Conservation (phyloP, 257 asterid genomes). For the Cordia subcordata region DNA sequence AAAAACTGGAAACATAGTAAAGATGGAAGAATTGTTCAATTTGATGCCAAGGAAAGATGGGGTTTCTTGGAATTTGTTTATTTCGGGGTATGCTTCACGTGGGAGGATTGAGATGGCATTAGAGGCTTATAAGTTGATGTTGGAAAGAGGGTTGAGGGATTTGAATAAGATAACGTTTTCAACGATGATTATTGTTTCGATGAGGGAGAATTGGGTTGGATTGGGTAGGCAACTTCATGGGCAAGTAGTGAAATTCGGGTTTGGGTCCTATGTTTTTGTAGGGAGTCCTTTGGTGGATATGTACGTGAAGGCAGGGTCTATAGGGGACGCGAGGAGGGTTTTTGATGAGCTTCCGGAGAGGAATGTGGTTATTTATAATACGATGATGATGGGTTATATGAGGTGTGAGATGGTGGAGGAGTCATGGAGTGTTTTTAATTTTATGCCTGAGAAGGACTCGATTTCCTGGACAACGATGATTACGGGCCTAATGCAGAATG, state of each 20-base stretch:
- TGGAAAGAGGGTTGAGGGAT: slow-evolving; percentile 45
- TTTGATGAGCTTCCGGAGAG: slow-evolving; percentile 52
- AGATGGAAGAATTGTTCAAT: slow-evolving; percentile 48
- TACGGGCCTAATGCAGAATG: slow-evolving; percentile 50
- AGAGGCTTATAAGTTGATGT: slow-evolving; percentile 62
- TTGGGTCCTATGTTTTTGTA: slow-evolving; percentile 56
- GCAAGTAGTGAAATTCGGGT: slow-evolving; percentile 71
- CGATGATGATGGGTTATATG: slow-evolving; percentile 59
- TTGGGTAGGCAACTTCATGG: slow-evolving; percentile 77
- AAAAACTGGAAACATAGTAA: slow-evolving; percentile 40
- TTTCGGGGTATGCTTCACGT: slow-evolving; percentile 62
- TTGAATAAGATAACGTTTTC: slow-evolving; percentile 75
- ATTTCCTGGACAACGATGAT: not conserved
- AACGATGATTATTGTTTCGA: slow-evolving; percentile 49
- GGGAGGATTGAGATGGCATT: slow-evolving; percentile 54
- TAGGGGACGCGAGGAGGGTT: slow-evolving; percentile 45
- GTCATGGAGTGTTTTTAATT: slow-evolving; percentile 8
- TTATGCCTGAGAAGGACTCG: slow-evolving; percentile 26
- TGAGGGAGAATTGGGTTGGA: slow-evolving; percentile 56
- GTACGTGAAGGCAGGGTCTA: slow-evolving; percentile 70
- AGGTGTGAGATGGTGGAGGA: slow-evolving; percentile 56
- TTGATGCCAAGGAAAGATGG: slow-evolving; percentile 68
- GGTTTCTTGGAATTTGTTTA: slow-evolving; percentile 84
- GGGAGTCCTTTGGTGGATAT: slow-evolving; percentile 86
- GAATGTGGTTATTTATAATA: slow-evolving; percentile 48